Conservation (phyloP, 2,329 filamentous ascomycete species). For the Sarocladium strictum region DNA sequence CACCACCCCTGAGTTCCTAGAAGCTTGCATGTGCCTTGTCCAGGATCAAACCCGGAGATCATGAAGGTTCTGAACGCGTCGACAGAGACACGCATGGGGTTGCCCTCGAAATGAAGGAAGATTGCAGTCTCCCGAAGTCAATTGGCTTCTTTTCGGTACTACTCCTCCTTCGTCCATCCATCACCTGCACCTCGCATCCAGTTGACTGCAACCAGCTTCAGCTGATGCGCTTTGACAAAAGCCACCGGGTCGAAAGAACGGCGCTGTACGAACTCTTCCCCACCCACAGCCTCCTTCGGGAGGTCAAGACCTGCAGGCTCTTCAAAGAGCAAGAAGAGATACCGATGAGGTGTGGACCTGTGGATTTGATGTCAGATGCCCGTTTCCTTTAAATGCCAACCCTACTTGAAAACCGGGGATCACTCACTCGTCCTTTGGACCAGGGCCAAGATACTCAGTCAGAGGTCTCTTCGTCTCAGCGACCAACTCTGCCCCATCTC, state of each 20-base stretch:
- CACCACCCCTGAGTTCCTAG: no score
- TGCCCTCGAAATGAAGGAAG: no score
- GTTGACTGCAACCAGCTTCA: constrained; percentile 34
- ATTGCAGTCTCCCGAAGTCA: no score
- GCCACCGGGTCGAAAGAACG: constrained; percentile 34
- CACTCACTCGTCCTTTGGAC: constrained; percentile 35
- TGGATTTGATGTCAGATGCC: no score
- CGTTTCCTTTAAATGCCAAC: no score
- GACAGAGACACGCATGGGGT: no score
- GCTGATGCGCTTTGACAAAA: constrained; percentile 31
- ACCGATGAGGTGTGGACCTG: constrained; percentile 42
- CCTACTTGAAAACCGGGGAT: no score
- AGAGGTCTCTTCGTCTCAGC: constrained; percentile 26
- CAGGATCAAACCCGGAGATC: no score
- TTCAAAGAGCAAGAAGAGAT: constrained; percentile 38
- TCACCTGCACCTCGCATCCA: constrained; percentile 42
- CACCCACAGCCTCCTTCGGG: constrained; percentile 36
- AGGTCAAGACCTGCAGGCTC: constrained; percentile 30
- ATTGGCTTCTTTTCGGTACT: no score
- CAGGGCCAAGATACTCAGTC: constrained; percentile 38
- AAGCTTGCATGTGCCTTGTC: no score
- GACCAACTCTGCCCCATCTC: constrained; percentile 10
- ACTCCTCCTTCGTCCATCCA: constrained; percentile 33
- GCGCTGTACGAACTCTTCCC: constrained; percentile 39
- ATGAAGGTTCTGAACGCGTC: no score